phyloP scores from a whole-genome alignment of 306 rosid genomes.

The Inga laurina region DNA sequence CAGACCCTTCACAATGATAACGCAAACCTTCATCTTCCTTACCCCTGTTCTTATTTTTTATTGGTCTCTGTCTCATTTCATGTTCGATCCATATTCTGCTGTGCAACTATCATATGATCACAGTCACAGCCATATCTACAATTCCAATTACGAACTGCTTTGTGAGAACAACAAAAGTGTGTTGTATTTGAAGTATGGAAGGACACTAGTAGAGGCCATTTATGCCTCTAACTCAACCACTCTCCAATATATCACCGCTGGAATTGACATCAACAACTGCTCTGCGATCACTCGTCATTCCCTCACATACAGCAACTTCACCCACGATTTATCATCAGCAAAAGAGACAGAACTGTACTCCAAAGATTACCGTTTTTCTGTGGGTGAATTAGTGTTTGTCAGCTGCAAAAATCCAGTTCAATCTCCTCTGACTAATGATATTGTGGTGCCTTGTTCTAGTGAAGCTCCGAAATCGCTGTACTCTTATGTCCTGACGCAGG shows the following conservation, averaged over 20 bases:
- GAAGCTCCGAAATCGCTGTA: neutral
- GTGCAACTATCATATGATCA: neutral
- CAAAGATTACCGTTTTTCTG: neutral
- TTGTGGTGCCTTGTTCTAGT: neutral
- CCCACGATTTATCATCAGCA: no score
- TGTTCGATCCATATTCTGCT: no score
- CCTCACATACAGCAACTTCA: neutral
- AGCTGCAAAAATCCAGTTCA: neutral
- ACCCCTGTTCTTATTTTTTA: no score
- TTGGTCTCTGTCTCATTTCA: no score
- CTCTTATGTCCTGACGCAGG: neutral
- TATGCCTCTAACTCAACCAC: neutral
- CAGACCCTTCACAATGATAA: no score
- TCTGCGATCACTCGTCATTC: neutral
- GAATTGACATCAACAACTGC: neutral
- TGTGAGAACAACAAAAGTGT: neutral
- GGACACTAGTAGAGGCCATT: neutral
- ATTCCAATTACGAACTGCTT: neutral
- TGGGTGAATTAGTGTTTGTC: neutral
- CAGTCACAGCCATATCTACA: neutral
- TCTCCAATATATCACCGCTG: neutral
- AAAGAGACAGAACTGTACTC: no score
- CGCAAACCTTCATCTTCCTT: no score
- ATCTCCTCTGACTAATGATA: neutral
- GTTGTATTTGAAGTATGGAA: neutral